Base-by-base conservation (phyloP, 495 filamentous ascomycete genomes). In the Aspergillus heteromorphus region DNA sequence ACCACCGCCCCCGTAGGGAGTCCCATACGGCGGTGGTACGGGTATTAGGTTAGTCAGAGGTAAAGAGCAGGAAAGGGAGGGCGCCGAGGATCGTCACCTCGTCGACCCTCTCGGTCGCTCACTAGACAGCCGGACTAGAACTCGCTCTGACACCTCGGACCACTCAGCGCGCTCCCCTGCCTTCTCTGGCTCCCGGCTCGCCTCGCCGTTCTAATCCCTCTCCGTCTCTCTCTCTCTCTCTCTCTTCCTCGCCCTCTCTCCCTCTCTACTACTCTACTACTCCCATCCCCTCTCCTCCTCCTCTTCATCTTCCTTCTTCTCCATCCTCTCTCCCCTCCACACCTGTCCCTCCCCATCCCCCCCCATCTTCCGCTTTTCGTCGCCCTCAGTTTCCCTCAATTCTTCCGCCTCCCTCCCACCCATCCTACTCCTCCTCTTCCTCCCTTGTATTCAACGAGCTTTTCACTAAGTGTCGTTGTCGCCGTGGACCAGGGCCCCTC, bases 391-490 rank as follows among this genome's bases (percentile, higher is more conserved):
- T 55, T 53, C 34, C 56, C 59, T 54, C 57, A 55, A 49, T 55
- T 49, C 60, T 49, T 51, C 53, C 57, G 54, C 51, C 51, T 57
- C 53, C 49, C 51, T 48, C 48, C 56, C 58, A 38, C 45, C 30
- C 54, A 54, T 52, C 58, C 49, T 52, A 27, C 13, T 27, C 21
- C 43, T 27, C 14, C 23, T 47, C 19, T 21, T 14, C 21, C 10
- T 40, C 17, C 31, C 29, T 19, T 40, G 16, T 54, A 20, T 57
- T 52, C 69, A 75, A 74, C 74, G 74, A 77, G 72, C 74, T 76
- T 77, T 77, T 77, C 72, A 75, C 69, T 77, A 77, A 76, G 74
- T 75, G 68, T 77, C 73, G 74, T 76, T 74, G 73, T 58, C 40
- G 41, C 34, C 45, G 58, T 64, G 61, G 58, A 48, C 40, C 53